Evolutionary conservation across 1,284 basidiomycete species (phyloP).

Genomic region (Mycosarcoma maydis): DNA sequence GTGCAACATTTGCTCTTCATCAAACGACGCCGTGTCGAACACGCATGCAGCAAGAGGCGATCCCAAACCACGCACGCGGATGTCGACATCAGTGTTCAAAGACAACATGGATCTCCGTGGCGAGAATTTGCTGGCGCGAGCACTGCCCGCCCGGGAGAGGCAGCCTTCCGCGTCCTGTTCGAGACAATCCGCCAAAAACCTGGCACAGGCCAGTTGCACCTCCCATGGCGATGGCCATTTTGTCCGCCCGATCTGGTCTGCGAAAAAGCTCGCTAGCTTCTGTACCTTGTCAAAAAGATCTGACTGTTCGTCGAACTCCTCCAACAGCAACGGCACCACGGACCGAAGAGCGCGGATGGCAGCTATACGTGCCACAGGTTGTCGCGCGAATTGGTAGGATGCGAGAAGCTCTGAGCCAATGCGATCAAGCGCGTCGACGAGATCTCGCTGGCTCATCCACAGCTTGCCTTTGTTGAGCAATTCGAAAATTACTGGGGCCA

Average conservation of each 20-base stretch:
- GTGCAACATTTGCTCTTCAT: conserved; percentile 13
- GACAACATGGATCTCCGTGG: conserved; percentile 17
- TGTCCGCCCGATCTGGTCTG: conserved; percentile 24
- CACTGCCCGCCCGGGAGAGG: conserved; percentile 12
- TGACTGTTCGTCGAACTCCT: conserved; percentile 15
- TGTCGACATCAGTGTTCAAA: conserved; percentile 74
- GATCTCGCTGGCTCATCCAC: conserved; percentile 32
- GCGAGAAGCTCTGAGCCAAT: conserved; percentile 37
- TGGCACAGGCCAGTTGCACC: conserved; percentile 69
- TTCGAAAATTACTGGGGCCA: conserved; percentile 26
- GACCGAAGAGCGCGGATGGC: conserved; percentile 16
- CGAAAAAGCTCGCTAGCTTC: conserved; percentile 33
- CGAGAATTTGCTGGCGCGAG: conserved; percentile 5
- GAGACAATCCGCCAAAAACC: conserved; percentile 72
- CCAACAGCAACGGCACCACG: conserved; percentile 18
- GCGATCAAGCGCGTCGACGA: conserved; percentile 35
- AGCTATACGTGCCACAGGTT: conserved; percentile 18
- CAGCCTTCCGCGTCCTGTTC: conserved; percentile 8
- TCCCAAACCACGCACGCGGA: conserved; percentile 83
- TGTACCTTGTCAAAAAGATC: conserved; percentile 40
- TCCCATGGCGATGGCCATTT: conserved; percentile 38
- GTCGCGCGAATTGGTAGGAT: conserved; percentile 21
- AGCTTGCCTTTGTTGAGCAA: conserved; percentile 9
- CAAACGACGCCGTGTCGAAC: conserved; percentile 61
- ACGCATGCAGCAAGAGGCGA: conserved; percentile 75